These are phyloP conservation scores for Nigrospora oryzae DNA, from an alignment of 2,329 filamentous ascomycete species.

Conservation along the genomic window DNA sequence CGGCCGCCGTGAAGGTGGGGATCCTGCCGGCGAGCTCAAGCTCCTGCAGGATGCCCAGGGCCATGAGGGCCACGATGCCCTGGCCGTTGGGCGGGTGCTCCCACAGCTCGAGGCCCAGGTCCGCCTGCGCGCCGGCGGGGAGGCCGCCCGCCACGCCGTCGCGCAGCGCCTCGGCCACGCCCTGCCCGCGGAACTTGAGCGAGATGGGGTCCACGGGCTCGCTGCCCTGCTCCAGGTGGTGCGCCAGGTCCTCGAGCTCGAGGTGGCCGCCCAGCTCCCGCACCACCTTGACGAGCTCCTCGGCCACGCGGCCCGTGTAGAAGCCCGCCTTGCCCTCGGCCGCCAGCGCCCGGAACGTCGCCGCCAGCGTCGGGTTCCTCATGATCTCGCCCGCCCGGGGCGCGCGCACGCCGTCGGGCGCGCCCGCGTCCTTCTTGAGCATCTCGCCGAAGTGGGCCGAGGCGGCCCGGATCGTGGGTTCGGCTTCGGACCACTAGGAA, in stretches of 20 bases:
- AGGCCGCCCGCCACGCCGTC: conserved; percentile 26
- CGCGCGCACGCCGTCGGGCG: conserved; percentile 61
- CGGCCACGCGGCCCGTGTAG: conserved; percentile 76
- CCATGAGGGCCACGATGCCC: conserved; percentile 90
- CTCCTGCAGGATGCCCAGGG: conserved; percentile 82
- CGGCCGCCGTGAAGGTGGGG: conserved; percentile 55
- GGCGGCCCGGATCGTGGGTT: conserved; percentile 55
- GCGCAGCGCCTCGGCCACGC: conserved; percentile 18
- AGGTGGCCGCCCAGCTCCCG: conserved; percentile 69
- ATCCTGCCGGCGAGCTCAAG: conserved; percentile 71
- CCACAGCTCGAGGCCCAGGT: conserved; percentile 71
- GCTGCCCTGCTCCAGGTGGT: conserved; percentile 60
- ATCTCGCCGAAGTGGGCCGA: conserved; percentile 85
- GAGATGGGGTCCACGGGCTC: conserved; percentile 83
- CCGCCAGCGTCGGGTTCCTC: conserved; percentile 72
- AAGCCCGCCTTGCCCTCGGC: conserved; percentile 82
- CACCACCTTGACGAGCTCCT: conserved; percentile 72
- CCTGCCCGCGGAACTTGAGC: conserved; percentile 65
- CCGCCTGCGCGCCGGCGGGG: conserved; percentile 18
- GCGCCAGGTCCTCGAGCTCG: conserved; percentile 68
- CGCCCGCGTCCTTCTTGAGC: conserved; percentile 67
- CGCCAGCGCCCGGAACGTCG: conserved; percentile 73
- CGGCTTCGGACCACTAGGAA: conserved; percentile 61
- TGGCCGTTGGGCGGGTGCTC: conserved; percentile 96
- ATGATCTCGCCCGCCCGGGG: conserved; percentile 80